Percentiles rank a stretch among this genome's conserved stretches.
These are phyloP conservation scores for Alternaria alternata DNA, from an alignment of 2,329 filamentous ascomycete species.

Conservation along the genomic window DNA sequence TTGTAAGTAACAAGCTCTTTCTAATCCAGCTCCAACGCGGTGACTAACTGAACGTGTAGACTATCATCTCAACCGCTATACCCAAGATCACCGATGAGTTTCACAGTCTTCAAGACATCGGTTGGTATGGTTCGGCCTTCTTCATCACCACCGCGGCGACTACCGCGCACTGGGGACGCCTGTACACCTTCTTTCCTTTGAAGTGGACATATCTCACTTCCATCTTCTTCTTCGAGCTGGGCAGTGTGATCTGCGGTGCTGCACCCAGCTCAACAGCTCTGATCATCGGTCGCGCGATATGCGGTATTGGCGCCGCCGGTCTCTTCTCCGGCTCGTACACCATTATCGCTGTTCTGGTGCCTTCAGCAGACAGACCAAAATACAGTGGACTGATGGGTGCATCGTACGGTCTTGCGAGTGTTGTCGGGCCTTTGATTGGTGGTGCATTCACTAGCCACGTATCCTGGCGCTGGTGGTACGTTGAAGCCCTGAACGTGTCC, in stretches of 20 bases:
- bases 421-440: conserved; percentile 54
- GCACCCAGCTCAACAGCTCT: conserved; percentile 1
- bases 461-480: conserved; percentile 53
- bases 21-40: background rate
- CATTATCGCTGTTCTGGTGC: conserved; percentile 55
- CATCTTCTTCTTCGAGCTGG: conserved; percentile 7
- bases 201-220: conserved; percentile 22
- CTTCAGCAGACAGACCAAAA: conserved; percentile 52
- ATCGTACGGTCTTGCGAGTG: conserved; percentile 46
- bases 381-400: conserved; percentile 50
- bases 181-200: conserved; percentile 23
- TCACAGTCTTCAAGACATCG: conserved; percentile 37
- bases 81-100: conserved; percentile 46
- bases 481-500: background rate
- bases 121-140: conserved; percentile 47
- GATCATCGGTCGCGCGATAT: conserved; percentile 8
- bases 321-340: conserved; percentile 37
- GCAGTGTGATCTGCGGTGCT: conserved; percentile 8
- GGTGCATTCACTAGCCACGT: conserved; percentile 51
- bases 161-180: conserved; percentile 23
- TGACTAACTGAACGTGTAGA: background rate
- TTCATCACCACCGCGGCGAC: conserved; percentile 22
- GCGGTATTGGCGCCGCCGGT: conserved; percentile 7
- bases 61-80: conserved; percentile 40
- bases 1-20: background rate